Evolutionary conservation across 148 eudicot genomes (phyloP), one percentile per base, ranked within the genome.

Genomic region (Amaranthus palmeri): DNA sequence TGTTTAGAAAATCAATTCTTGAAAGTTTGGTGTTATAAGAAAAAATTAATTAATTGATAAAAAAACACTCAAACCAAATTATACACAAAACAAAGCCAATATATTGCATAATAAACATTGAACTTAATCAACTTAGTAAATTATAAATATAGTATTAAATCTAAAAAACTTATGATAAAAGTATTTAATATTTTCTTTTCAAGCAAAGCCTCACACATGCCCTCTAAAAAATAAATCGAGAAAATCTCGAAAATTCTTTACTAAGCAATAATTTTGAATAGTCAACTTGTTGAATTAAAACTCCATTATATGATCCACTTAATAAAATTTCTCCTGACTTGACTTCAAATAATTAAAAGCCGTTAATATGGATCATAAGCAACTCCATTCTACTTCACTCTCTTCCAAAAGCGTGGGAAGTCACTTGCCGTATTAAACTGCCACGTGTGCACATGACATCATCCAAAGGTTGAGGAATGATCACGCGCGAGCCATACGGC

Each of bases 321-420:
- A 61, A 10, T 56, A 41, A 12, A 40, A 42, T 61, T 61, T 61
- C 65, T 61, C 65, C 48, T 62, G 17, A 62, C 50, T 62, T 43
- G 49, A 62, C 66, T 62, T 62, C 66, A 62, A 17, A 13, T 62
- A 48, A 62, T 67, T 7, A 54, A 53, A 53, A 70, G 73, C 73
- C 73, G 73, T 46, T 57, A 70, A 45, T 58, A 3, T 58, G 46
- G 65, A 70, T 70, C 53, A 18, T 18, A 70, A 57, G 65, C 54
- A 46, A 10, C 10, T 46, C 8, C 43, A 42, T 17, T 4, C 2
- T 5, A 41, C 2, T 10, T 6, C 41, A 58, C 65, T 54, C 40
- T 18, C 51, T 18, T 0, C 4, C 1, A 2, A 5, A 6, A 8
- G 66, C 8, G 74, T 60, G 66, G 4, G 2, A 0, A 1, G 36